A percentile compares a stretch with the other conserved stretches of the same genome.
Evolutionary conservation across 2,329 filamentous ascomycete genomes (phyloP).

Genomic region (Drechslerella coelobrocha): DNA sequence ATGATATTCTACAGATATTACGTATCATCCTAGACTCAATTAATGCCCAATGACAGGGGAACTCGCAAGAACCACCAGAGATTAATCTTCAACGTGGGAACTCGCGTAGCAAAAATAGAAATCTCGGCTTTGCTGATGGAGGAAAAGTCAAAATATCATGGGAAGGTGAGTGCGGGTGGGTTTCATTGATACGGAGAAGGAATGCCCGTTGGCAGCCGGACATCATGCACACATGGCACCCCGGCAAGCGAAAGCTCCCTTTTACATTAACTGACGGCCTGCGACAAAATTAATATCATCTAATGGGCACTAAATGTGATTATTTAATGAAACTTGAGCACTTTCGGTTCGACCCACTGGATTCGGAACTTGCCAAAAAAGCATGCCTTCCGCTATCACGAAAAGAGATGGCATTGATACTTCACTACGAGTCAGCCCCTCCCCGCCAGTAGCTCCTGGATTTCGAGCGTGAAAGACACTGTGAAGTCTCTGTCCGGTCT

Average conservation of each 20-base stretch:
- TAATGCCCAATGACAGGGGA: conserved; percentile 9
- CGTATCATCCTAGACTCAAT: too few relatives aligned
- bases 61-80: neutral
- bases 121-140: conserved; percentile 7
- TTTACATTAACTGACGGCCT: too few relatives aligned
- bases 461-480: neutral
- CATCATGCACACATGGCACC: conserved; percentile 49
- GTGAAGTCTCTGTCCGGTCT: neutral
- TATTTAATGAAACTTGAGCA: conserved; percentile 12
- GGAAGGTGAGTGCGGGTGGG: conserved; percentile 21
- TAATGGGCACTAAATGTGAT: conserved; percentile 22
- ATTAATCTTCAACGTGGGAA: conserved; percentile 15
- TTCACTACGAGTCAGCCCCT: neutral
- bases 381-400: too few relatives aligned
- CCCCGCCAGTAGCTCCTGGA: neutral
- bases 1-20: conserved; percentile 17
- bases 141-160: neutral
- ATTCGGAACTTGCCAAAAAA: conserved; percentile 20
- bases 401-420: too few relatives aligned
- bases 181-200: conserved; percentile 45
- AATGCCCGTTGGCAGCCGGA: conserved; percentile 34
- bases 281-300: conserved; percentile 32
- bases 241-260: conserved; percentile 36
- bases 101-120: conserved; percentile 51
- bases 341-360: conserved; percentile 44